Percentiles rank a stretch among this genome's conserved stretches.
These are phyloP conservation scores for Syzygium malaccense DNA, from an alignment of 441 rosid species.

Conservation along the genomic window DNA sequence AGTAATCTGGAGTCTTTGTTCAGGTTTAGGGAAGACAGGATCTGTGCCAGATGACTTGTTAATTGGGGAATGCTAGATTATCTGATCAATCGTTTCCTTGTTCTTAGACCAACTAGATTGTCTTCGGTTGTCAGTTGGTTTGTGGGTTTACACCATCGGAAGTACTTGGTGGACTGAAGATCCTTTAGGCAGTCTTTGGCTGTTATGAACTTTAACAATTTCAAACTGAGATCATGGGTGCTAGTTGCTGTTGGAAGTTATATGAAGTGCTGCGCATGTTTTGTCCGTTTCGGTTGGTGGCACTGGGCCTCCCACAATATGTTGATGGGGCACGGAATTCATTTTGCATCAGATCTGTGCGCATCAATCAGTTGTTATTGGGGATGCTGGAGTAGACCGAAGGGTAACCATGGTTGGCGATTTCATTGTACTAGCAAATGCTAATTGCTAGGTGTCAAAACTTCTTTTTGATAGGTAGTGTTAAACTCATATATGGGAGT, in stretches of 20 bases:
- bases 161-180: neutral
- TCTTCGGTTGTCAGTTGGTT: neutral
- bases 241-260: neutral
- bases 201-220: neutral
- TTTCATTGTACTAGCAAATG: neutral
- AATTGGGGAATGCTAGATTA: neutral
- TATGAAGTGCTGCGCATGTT: neutral
- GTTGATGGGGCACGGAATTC: neutral
- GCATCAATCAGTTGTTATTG: neutral
- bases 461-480: neutral
- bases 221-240: neutral
- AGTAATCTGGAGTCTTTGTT: neutral
- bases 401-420: neutral
- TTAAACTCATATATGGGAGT: neutral
- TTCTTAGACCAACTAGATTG: neutral
- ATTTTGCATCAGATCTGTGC: neutral
- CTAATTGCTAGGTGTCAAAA: neutral
- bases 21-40: neutral
- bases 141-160: neutral
- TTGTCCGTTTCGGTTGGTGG: neutral
- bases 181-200: neutral
- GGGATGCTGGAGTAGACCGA: neutral
- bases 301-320: neutral
- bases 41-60: neutral
- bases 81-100: conserved; percentile 6